Base-by-base conservation (phyloP, 306 rosid genomes). In the Elaeagnus macrophylla region DNA sequence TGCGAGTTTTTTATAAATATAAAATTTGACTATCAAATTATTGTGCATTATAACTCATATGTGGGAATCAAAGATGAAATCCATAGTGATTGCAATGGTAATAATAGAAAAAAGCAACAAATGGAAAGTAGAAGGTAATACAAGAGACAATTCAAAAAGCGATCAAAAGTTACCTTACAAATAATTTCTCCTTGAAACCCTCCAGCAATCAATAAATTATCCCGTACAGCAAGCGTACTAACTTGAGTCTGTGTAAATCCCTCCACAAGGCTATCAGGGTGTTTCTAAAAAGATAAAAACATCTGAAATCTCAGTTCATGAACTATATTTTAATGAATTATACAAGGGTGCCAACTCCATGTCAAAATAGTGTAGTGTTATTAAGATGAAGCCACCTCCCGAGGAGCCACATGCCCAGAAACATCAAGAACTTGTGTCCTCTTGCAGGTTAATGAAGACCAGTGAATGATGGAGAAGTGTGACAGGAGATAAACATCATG, bases 141-240 rank as follows among this genome's bases (percentile, higher is more conserved):
- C 46, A 8, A 18, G 5, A 36, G 10, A 8, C 13, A 46, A 10
- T 51, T 25, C 32, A 25, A 25, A n/a, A 20, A 25, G 5, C 4
- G 32, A 25, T 46, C 10, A 49, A 45, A 37, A 17, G 46, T 62
- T 51, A 69, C 74, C 74, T 69, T 69, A 43, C 74, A 69, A 62
- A 65, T 69, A 62, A 69, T 64, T 52, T 69, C 74, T 49, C 74
- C 74, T 55, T 69, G 74, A 42, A 69, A 69, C 38, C 74, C 74
- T 35, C 74, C 74, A 35, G 68, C 74, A 56, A 69, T 65, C 49
- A 69, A 53, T 55, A 69, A 62, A 59, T 62, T 69, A 5, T 54
- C 64, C 54, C 66, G 48, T 25, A 69, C 68, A 36, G 74, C 54
- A 43, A 69, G 68, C 35, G 74, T 69, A 54, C 74, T 69, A 50